These are phyloP conservation scores for Ceraceosorus guamensis DNA, from an alignment of 1,284 basidiomycete species.

Conservation along the genomic window DNA sequence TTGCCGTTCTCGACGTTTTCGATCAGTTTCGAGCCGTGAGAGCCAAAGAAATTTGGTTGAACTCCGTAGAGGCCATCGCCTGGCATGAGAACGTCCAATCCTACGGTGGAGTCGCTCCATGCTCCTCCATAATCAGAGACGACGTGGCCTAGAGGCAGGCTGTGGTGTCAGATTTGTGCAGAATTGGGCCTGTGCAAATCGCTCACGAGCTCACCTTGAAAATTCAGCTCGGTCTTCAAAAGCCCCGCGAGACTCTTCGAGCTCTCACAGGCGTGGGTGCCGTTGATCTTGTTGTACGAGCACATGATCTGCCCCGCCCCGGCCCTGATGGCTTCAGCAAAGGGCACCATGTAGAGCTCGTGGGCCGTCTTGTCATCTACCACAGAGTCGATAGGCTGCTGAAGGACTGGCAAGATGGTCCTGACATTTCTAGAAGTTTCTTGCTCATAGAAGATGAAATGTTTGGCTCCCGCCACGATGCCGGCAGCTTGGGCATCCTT, in stretches of 20 bases:
- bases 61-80: conserved; percentile 29
- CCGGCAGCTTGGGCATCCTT: conserved; percentile 33
- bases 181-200: conserved; percentile 32
- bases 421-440: conserved; percentile 38
- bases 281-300: conserved; percentile 58
- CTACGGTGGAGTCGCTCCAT: conserved; percentile 54
- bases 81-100: conserved; percentile 59
- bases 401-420: conserved; percentile 47
- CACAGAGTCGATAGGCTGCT: conserved; percentile 55
- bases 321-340: conserved; percentile 52
- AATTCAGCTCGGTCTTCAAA: conserved; percentile 66
- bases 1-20: conserved; percentile 63
- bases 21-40: conserved; percentile 53
- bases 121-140: conserved; percentile 9
- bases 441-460: conserved; percentile 45
- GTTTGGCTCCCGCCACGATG: conserved; percentile 49
- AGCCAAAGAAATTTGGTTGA: conserved; percentile 54
- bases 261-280: conserved; percentile 58
- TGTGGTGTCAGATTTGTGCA: too few relatives aligned
- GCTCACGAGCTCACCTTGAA: conserved; percentile 63
- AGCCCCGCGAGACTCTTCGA: conserved; percentile 64
- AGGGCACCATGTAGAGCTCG: conserved; percentile 49
- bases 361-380: conserved; percentile 71
- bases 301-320: conserved; percentile 51
- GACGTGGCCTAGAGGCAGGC: too few relatives aligned